Evolutionary conservation across 1,284 basidiomycete species (phyloP).

Genomic region (Ustilago cynodontis): DNA sequence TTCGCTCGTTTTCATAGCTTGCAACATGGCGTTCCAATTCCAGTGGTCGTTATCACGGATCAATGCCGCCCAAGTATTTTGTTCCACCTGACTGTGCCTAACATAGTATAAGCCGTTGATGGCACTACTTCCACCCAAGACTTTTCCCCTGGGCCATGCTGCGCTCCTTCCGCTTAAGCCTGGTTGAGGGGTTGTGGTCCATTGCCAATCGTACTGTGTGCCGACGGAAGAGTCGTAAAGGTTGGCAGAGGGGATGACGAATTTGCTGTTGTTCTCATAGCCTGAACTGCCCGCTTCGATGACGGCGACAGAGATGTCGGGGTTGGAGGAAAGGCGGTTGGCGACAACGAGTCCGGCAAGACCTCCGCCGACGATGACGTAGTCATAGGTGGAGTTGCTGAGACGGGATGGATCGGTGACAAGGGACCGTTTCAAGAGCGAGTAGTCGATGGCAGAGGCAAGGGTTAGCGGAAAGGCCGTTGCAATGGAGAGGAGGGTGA

Average conservation of each 20-base stretch:
- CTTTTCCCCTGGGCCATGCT: slow-evolving; percentile 41
- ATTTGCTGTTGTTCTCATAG: slow-evolving; percentile 35
- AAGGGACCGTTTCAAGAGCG: slow-evolving; percentile 26
- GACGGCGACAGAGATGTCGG: slow-evolving; percentile 59
- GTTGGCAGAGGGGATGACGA: slow-evolving; percentile 49
- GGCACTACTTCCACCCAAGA: slow-evolving; percentile 61
- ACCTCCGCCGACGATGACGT: slow-evolving; percentile 73
- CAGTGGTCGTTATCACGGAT: slow-evolving; percentile 41
- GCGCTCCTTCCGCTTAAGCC: slow-evolving; percentile 26
- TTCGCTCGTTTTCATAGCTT: slow-evolving; percentile 73
- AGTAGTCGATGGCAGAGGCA: slow-evolving; percentile 25
- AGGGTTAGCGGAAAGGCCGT: slow-evolving; percentile 11
- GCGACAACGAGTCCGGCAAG: slow-evolving; percentile 72
- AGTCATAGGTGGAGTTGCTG: slow-evolving; percentile 66
- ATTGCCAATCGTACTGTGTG: slow-evolving; percentile 60
- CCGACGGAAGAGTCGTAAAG: slow-evolving; percentile 55
- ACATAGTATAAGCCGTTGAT: slow-evolving; percentile 65
- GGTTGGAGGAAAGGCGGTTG: slow-evolving; percentile 57
- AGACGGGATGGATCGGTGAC: slow-evolving; percentile 35
- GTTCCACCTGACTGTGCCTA: slow-evolving; percentile 48
- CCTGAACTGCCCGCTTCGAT: slow-evolving; percentile 73
- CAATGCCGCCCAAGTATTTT: slow-evolving; percentile 51
- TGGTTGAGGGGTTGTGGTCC: slow-evolving; percentile 41
- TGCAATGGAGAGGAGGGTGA: background rate
- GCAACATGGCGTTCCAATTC: slow-evolving; percentile 54